phyloP scores from a whole-genome alignment of 1,139 yeast genomes.

The Saccharomyces pastorianus region DNA sequence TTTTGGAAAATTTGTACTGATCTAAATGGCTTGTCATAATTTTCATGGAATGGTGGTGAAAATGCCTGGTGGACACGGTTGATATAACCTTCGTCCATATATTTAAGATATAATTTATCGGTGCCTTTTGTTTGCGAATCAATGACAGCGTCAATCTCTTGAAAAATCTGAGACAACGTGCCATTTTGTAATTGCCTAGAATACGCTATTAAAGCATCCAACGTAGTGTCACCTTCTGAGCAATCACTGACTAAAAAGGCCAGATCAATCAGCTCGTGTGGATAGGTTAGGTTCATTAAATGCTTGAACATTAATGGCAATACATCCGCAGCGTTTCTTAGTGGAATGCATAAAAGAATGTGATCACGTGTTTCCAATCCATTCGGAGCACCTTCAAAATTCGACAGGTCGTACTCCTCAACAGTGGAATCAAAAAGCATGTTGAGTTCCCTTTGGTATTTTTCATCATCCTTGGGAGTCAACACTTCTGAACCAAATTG shows the following conservation, averaged over 20 bases:
- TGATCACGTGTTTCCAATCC: conserved; percentile 57
- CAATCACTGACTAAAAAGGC: conserved; percentile 84
- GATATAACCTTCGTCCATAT: conserved; percentile 62
- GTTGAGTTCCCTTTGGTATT: conserved; percentile 21
- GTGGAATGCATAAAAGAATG: conserved; percentile 64
- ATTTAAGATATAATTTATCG: conserved; percentile 53
- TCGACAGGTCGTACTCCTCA: conserved; percentile 53
- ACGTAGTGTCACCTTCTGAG: conserved; percentile 64
- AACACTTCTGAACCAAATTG: conserved; percentile 28
- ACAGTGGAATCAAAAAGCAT: conserved; percentile 36
- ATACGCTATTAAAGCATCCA: conserved; percentile 58
- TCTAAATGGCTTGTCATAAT: conserved; percentile 64
- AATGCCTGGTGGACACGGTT: conserved; percentile 50
- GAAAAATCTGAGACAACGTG: conserved; percentile 43
- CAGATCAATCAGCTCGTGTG: conserved; percentile 71
- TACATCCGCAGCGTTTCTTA: conserved; percentile 74
- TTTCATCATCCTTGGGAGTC: conserved; percentile 20
- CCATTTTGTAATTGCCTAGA: conserved; percentile 65
- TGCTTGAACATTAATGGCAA: conserved; percentile 78
- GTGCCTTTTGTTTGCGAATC: conserved; percentile 49
- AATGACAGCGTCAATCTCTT: conserved; percentile 51
- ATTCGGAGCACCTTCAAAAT: conserved; percentile 46
- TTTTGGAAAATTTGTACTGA: conserved; percentile 68
- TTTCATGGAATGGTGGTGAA: conserved; percentile 53
- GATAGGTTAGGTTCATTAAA: conserved; percentile 77